Evolutionary conservation across 2,329 filamentous ascomycete species (phyloP), one percentile per base, ranked within the genome.

Genomic region (Pseudopyrenochaeta lycopersici): DNA sequence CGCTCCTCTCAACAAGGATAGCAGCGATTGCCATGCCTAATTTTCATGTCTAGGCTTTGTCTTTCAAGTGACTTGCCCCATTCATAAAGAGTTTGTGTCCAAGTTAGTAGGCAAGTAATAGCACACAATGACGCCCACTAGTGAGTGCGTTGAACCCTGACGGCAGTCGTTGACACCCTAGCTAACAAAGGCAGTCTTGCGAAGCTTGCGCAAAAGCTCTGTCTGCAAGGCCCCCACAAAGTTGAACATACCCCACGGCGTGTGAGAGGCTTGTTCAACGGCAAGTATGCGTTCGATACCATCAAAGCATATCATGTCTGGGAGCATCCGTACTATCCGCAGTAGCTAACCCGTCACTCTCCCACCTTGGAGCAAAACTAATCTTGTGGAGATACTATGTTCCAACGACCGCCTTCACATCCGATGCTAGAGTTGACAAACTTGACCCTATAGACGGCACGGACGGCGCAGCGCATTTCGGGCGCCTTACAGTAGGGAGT

Each of bases 121-220:
- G 18, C 15, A 32, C 7, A 47, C 1, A 18, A 60, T 60, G 56
- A 35, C 50, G 9, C 31, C 45, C 30, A 60, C 46, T 21, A 49
- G 44, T 44, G 44, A 54, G 56, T 60, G 6, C 12, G 56, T 46
- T 32, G 3, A n/a, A 27, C 12, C 27, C 20, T 9, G 6, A 4
- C 5, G 3, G 27, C 21, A 14, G 12, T 7, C 18, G 21, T 21
- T 18, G 15, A 29, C 2, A 12, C 3, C 9, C 23, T 52, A 30
- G 46, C 40, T 52, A 7, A 58, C 36, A 41, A n/a, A n/a, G 30
- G 4, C 44, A 79, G 76, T 58, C 72, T 80, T 18, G 62, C 64
- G 10, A 69, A 74, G 17, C 71, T 81, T 18, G 78, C 78, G 46
- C 64, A 76, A 55, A 76, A 73, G 46, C 74, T 81, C 27, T 71